Evolutionary conservation across 495 filamentous ascomycete species (phyloP).

Genomic region (Penicillium bialowiezense): DNA sequence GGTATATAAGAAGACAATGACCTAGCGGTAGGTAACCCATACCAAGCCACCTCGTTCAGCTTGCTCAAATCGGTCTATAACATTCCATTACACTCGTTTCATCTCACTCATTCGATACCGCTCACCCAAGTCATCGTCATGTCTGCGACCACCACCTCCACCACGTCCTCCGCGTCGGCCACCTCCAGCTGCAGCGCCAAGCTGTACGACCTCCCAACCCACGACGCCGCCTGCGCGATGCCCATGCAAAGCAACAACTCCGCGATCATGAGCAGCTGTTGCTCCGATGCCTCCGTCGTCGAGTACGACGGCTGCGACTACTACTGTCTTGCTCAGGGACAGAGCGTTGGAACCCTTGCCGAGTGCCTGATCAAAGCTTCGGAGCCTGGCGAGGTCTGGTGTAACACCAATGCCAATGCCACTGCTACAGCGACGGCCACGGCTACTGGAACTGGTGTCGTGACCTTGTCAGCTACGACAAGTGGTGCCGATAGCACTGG

Average conservation of each 20-base stretch:
- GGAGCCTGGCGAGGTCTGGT: slow-evolving; percentile 32
- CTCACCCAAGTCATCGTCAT: slow-evolving; percentile 2
- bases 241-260: slow-evolving; percentile 28
- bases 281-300: slow-evolving; percentile 30
- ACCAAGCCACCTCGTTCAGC: slow-evolving; percentile 10
- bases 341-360: slow-evolving; percentile 33
- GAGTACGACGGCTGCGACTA: slow-evolving; percentile 43
- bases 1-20: too few relatives aligned
- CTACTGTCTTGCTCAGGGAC: slow-evolving; percentile 40
- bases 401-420: slow-evolving; percentile 31
- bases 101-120: too few relatives aligned
- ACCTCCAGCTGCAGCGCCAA: slow-evolving; percentile 26
- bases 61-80: not conserved
- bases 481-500: slow-evolving; percentile 9
- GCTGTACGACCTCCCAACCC: slow-evolving; percentile 35
- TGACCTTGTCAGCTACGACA: slow-evolving; percentile 15
- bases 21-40: too few relatives aligned
- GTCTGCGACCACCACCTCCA: slow-evolving; percentile 20
- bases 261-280: slow-evolving; percentile 40
- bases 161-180: slow-evolving; percentile 21
- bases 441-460: slow-evolving; percentile 21
- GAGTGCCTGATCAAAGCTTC: slow-evolving; percentile 34
- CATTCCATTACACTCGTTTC: slow-evolving; percentile 3
- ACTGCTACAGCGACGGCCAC: slow-evolving; percentile 34
- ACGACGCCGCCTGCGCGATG: slow-evolving; percentile 38